A percentile compares a stretch with the other conserved stretches of the same genome.
Evolutionary conservation across 768 basidiomycete genomes (phyloP).

Genomic region (Ephemerocybe angulata): DNA sequence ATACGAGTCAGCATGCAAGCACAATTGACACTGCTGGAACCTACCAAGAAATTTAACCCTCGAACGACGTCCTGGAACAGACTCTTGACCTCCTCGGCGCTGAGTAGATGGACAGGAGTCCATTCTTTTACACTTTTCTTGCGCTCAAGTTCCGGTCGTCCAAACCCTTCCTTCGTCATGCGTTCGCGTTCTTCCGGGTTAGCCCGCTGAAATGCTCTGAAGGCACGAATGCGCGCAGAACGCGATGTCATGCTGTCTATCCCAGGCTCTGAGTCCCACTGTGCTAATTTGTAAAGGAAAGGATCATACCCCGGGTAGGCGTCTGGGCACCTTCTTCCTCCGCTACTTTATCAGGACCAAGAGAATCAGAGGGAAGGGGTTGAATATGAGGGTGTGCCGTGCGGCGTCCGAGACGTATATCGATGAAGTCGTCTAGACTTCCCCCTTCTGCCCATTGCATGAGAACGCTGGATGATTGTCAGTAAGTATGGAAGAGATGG

Average conservation of each 20-base stretch:
- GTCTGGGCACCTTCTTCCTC: conserved; percentile 10
- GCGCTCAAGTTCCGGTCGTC: conserved; percentile 19
- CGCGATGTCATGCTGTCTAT: conserved; percentile 45
- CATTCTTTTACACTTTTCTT: conserved; percentile 27
- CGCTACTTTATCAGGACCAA: conserved; percentile 24
- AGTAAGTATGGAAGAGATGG: background rate
- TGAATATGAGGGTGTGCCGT: conserved; percentile 47
- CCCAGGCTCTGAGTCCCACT: background rate
- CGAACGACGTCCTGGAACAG: conserved; percentile 82
- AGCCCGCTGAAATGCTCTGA: conserved; percentile 65
- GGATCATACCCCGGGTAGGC: conserved; percentile 1
- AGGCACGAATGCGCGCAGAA: conserved; percentile 71
- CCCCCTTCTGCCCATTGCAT: conserved; percentile 96
- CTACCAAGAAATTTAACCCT: conserved; percentile 84
- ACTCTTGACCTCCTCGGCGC: conserved; percentile 77
- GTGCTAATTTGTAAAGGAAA: background rate
- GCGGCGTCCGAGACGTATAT: conserved; percentile 66
- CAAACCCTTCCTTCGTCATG: conserved; percentile 41
- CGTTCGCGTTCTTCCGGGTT: conserved; percentile 61
- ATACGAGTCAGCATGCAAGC: conserved; percentile 9
- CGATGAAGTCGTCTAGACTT: conserved; percentile 83
- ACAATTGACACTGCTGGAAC: conserved; percentile 19
- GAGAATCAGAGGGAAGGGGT: conserved; percentile 25
- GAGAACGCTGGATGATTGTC: conserved; percentile 55
- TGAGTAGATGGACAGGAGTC: conserved; percentile 81